Base-by-base conservation (phyloP, 805 yeast species). In the Yarrowia keelungensis region DNA sequence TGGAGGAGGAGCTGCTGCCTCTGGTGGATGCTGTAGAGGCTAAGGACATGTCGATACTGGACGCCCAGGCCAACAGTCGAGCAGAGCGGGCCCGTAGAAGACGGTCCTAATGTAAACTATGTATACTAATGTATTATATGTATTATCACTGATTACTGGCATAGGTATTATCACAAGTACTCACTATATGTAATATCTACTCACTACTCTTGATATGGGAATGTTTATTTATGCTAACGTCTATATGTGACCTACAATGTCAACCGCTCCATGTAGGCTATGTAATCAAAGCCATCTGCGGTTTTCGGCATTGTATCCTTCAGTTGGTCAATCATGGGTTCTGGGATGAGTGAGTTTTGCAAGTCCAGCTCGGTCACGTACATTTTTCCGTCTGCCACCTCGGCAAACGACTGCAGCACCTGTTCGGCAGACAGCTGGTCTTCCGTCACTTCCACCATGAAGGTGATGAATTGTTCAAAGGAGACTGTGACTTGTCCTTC, bases 361-460 rank as follows among this genome's bases (percentile, higher is more conserved):
- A 83, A 72, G 66, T 83, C 85, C 9, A 75, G 73, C 19, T 75
- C 78, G 0, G 82, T 76, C n/a, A 83, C 73, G 70, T 75, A 75
- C 38, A 75, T 75, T 67, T 79, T 81, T 14, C 83, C 83, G 36
- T 76, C 74, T 22, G 83, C 79, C 35, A 82, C 74, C 51, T 81
- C 81, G 49, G 77, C 73, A 72, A 83, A 82, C 39, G 82, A 70
- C 72, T 78, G 74, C 70, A 73, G 71, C 47, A 81, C 79, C 70
- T 80, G 82, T 68, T 75, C 79, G 8, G 79, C 73, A 8, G 78
- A 74, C 51, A 76, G 76, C 58, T 80, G 80, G 45, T 80, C 81
- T 64, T 82, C 81, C 0, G 81, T 76, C 35, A 80, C 77, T 54
- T 78, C 77, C 11, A 79, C 79, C 76, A 82, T 73, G 67, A 78